These are phyloP conservation scores for Panicum hallii DNA, from an alignment of 202 grass and related monocot species.

Conservation along the genomic window DNA sequence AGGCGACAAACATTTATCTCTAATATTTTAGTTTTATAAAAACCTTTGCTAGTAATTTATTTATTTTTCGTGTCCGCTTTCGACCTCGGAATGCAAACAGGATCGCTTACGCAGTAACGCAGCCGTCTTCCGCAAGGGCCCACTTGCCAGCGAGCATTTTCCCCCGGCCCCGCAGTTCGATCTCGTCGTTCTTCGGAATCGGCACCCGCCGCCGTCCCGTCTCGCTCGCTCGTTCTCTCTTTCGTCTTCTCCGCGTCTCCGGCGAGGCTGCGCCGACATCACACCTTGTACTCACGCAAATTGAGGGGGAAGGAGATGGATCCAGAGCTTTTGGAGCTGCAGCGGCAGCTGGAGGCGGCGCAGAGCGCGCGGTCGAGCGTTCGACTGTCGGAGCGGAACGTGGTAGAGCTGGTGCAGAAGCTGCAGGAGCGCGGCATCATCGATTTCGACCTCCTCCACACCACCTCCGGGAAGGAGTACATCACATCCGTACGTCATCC, in stretches of 20 bases:
- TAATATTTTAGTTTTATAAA: too few relatives aligned
- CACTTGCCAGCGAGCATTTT: too few relatives aligned
- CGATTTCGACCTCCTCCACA: slow-evolving; percentile 94
- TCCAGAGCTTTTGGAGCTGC: slow-evolving; percentile 88
- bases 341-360: slow-evolving; percentile 88
- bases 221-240: not conserved
- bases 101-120: not conserved
- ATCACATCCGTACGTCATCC: slow-evolving; percentile 74
- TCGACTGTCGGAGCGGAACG: slow-evolving; percentile 95
- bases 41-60: too few relatives aligned
- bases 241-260: not conserved
- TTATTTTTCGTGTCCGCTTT: not conserved
- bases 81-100: not conserved
- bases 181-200: slow-evolving; percentile 13
- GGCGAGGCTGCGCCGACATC: slow-evolving; percentile 10
- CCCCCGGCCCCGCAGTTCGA: not conserved
- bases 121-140: not conserved
- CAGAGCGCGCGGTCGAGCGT: slow-evolving; percentile 92
- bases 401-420: slow-evolving; percentile 89
- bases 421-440: slow-evolving; percentile 80
- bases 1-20: too few relatives aligned
- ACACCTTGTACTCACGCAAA: not conserved
- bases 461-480: slow-evolving; percentile 88
- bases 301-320: slow-evolving; percentile 59
- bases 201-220: not conserved